Conservation (phyloP, 176 grass and related monocot genomes). For the Areca catechu region DNA sequence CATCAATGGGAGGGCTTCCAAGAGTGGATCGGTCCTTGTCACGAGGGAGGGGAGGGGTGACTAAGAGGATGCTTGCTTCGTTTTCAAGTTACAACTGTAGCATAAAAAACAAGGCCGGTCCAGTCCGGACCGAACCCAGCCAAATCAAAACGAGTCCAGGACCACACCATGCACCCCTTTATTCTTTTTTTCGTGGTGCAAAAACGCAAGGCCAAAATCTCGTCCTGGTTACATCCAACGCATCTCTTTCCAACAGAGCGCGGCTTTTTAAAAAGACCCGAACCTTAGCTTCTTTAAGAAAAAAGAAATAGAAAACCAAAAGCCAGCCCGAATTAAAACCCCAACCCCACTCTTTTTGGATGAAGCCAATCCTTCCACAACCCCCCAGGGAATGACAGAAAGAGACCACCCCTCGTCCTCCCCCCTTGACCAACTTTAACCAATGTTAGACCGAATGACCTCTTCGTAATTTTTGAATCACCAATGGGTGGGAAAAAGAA, state of each 20-base stretch:
- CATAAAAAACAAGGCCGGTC: too few species aligned
- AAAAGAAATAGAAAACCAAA: neutral
- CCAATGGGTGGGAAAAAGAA: too few species aligned
- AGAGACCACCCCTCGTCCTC: neutral
- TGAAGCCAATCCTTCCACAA: neutral
- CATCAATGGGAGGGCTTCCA: too few species aligned
- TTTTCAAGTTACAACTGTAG: too few species aligned
- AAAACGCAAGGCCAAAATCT: neutral
- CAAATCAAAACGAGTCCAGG: neutral
- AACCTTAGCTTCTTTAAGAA: neutral
- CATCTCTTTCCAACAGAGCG: conserved; percentile 2
- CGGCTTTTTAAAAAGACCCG: conserved; percentile 4
- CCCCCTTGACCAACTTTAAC: neutral
- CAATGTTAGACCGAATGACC: neutral
- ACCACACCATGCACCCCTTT: neutral
- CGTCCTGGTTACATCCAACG: neutral
- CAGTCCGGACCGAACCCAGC: too few species aligned
- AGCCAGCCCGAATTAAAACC: neutral
- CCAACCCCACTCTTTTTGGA: neutral
- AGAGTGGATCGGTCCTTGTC: too few species aligned
- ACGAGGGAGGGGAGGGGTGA: too few species aligned
- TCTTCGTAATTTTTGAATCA: too few species aligned
- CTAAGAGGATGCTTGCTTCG: too few species aligned
- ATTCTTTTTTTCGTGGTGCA: conserved; percentile 1
- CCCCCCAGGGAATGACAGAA: neutral